Evolutionary conservation across 179 eudicot species (phyloP), one percentile per base, ranked within the genome.

Genomic region (Silene coronaria): DNA sequence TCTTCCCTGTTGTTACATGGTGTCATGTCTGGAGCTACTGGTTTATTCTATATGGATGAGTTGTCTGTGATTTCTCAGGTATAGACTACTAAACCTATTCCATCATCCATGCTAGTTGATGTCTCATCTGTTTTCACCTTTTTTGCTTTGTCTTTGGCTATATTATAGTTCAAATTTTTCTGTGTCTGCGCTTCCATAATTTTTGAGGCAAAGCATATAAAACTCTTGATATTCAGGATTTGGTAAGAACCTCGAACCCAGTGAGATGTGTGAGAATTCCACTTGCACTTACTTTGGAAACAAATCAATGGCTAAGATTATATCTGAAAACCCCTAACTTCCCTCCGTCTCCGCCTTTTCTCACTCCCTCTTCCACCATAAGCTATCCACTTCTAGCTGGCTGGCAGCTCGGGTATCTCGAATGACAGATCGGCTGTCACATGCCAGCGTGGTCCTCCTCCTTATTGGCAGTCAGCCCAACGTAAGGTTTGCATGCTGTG

Each of bases 1-100:
- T 76, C 88, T 78, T 89, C 96, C 42, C 81, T 84, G 78, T 83
- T 84, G 74, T 82, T 85, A 59, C 80, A 76, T 68, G 85, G 85
- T 81, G 81, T 76, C 78, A 76, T 86, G 79, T 59, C 80, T 21
- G 97, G 90, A 38, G 75, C 87, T 57, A 53, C 84, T 78, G 84
- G 80, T 77, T 76, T 80, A 45, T 72, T 96, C 64, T 90, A 78
- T 86, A 77, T 88, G 86, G 96, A 93, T 82, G 98, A 93, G 76
- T 68, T 90, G 72, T 84, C 81, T 78, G 78, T 86, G 72, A 80
- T 90, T 75, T 63, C 77, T 42, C 88, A 90, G 99, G 99, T 96
- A 80, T 73, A 77, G 65, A 17, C 59, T 55, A 55, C 17, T 55
- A 12, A 55, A 17, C 66, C 74, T 30, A 27, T n/a, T 74, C 16